phyloP scores from a whole-genome alignment of 1,139 yeast species.

The Blastobotrys indianensis region DNA sequence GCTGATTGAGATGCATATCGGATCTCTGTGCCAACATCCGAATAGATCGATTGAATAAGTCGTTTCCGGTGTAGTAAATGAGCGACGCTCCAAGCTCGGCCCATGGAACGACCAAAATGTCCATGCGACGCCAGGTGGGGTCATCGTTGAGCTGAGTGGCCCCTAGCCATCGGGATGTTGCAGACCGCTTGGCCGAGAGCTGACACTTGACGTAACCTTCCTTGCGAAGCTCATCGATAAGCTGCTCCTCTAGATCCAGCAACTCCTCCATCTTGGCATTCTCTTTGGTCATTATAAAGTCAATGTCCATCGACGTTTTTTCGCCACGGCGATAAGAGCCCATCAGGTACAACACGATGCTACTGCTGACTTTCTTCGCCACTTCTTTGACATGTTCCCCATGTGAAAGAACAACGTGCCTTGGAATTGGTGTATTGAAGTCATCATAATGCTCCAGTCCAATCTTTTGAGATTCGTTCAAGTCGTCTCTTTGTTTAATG shows the following conservation, averaged over 20 bases:
- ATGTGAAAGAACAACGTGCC: conserved; percentile 44
- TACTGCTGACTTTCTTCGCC: conserved; percentile 34
- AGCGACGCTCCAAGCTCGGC: conserved; percentile 45
- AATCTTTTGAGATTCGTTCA: conserved; percentile 36
- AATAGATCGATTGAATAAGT: conserved; percentile 45
- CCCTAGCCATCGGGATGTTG: conserved; percentile 29
- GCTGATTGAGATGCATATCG: conserved; percentile 42
- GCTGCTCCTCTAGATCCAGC: conserved; percentile 26
- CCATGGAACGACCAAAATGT: conserved; percentile 47
- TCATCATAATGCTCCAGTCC: conserved; percentile 48
- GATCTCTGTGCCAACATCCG: conserved; percentile 42
- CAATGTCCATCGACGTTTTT: conserved; percentile 47
- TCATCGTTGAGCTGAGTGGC: conserved; percentile 23
- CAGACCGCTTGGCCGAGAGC: conserved; percentile 21
- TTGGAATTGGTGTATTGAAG: conserved; percentile 42
- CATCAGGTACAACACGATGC: conserved; percentile 37
- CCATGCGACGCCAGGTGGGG: conserved; percentile 46
- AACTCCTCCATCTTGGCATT: conserved; percentile 22
- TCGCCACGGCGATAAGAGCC: conserved; percentile 53
- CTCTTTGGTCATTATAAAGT: conserved; percentile 42
- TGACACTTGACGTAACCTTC: conserved; percentile 32
- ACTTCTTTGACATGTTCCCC: conserved; percentile 32
- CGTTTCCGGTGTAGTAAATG: conserved; percentile 53
- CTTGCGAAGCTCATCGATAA: conserved; percentile 27
- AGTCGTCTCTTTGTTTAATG: conserved; percentile 27